Conservation (phyloP, 331 rosid species). For the Phaseolus coccineus region DNA sequence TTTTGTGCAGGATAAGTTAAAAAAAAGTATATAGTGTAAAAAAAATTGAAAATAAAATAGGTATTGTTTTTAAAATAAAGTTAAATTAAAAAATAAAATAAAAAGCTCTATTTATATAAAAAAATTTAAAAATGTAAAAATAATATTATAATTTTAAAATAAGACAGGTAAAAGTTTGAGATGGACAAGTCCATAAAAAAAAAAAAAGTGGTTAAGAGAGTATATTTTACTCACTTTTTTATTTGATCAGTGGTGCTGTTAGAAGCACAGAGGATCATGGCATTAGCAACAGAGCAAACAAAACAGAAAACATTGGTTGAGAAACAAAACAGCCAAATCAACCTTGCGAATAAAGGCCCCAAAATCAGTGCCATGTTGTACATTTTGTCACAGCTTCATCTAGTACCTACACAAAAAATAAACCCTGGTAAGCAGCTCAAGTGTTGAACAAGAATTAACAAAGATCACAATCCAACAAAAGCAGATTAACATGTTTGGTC, state of each 20-base stretch:
- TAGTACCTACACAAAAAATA: conserved; percentile 49
- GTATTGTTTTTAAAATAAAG: too few species aligned
- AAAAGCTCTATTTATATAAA: too few species aligned
- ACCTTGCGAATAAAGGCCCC: conserved; percentile 59
- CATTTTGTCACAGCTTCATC: conserved; percentile 63
- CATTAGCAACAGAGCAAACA: conserved; percentile 49
- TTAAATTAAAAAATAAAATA: too few species aligned
- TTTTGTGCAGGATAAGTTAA: too few species aligned
- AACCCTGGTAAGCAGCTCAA: conserved; percentile 33
- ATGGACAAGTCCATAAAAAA: too few species aligned
- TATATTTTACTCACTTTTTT: too few species aligned
- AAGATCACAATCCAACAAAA: conserved; percentile 4
- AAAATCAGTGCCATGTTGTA: conserved; percentile 55
- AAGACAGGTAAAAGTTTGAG: too few species aligned
- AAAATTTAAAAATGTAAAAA: too few species aligned
- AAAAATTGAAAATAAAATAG: too few species aligned
- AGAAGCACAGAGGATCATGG: conserved; percentile 15
- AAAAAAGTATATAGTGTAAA: too few species aligned
- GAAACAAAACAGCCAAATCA: conserved; percentile 17
- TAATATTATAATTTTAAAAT: too few species aligned
- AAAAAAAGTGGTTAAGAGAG: too few species aligned
- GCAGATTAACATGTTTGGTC: conserved; percentile 1
- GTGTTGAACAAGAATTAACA: background rate
- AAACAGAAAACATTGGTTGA: conserved; percentile 23
- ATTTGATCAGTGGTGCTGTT: conserved; percentile 80